Base-by-base conservation (phyloP, 2,329 filamentous ascomycete genomes). In the Coleophoma eucalyptorum region DNA sequence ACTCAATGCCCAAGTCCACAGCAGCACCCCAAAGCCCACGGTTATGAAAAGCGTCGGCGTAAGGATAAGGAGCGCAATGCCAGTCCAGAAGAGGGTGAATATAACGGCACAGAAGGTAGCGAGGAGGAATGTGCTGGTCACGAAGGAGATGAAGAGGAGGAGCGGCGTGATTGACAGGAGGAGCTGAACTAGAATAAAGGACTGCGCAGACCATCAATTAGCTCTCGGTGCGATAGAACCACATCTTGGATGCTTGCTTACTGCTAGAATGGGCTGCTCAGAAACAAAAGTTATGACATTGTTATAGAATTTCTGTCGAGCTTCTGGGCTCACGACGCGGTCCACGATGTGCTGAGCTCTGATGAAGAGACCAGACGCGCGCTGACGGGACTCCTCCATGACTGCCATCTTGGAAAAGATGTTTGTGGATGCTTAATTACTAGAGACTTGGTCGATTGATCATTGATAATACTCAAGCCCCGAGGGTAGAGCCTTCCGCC, bases 31-130 rank as follows among this genome's bases (percentile, higher is more conserved):
- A 19, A 83, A 66, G 44, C 77, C 77, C 12, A 78, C 81, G 3
- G 86, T 84, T 55, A 89, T 66, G 66, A 89, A 79, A 35, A 93
- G 70, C 0, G 83, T 79, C 1, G 88, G 88, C 0, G 89, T 69
- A 15, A 94, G 76, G 38, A 92, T 64, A 44, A 89, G 65, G 11
- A 88, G 71, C 2, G 85, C 86, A 42, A 89, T 66, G 46, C 83
- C 81, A 48, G 83, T 77, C 74, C 83, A 86, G 71, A 87, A 84
- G 44, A 87, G 74, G 1, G 80, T 79, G 71, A 89, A 89, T 50
- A 84, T 61, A 37, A 89, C 61, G 12, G 84, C 84, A 31, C 77
- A 75, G 40, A 83, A 69, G 38, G 88, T 64, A 15, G 85, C 79
- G 65, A 90, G 78, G 55, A 84, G 66, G 55, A 85, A 68, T 52